Base-by-base conservation (phyloP, 2,329 filamentous ascomycete species). In the Cercospora zeina region DNA sequence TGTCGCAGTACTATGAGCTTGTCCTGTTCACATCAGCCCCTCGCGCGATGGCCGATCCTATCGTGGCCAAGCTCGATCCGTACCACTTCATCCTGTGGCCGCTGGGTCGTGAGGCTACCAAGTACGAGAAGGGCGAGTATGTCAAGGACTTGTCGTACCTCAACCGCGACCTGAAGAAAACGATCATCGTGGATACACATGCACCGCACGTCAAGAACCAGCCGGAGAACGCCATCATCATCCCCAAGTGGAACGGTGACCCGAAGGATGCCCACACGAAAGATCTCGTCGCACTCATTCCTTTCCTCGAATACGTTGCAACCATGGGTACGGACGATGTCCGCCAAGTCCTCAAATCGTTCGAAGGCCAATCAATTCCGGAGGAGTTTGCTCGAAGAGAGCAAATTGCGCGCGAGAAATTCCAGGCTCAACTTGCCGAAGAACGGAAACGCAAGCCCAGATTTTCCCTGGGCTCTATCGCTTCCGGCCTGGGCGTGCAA, bases 131-230 rank as follows among this genome's bases (percentile, higher is more conserved):
- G 67, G 95, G 95, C 67, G 90, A 97, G 78, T 93, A 97, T 72
- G 85, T 99, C 78, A 99, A 99, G 91, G 95, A 99, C 74, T 86
- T 99, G n/a, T 92, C 92, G 2, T 97, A 96, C 78, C 86, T 99
- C 54, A 99, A 99, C 81, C 90, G 95, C 62, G 92, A 96, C 73
- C 84, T 97, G 34, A 95, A 90, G 68, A 97, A 97, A 80, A 91
- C 96, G 54, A 91, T 99, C 74, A 87, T 99, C 70, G 85, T 99
- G 72, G 95, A 99, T 76, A 96, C 91, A 53, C 88, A 96, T 67
- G 79, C 88, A 39, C 80, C 85, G 42, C 91, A 97, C 72, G 90
- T 93, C 64, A 89, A 90, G 71, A 85, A 89, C 67, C 95, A 99
- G 74, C 95, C 95, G n/a, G 91, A 96, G 72, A 99, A 99, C 77